A percentile compares a stretch with the other conserved stretches of the same genome.
phyloP scores from a whole-genome alignment of 345 rosid species.

The Combretum micranthum region DNA sequence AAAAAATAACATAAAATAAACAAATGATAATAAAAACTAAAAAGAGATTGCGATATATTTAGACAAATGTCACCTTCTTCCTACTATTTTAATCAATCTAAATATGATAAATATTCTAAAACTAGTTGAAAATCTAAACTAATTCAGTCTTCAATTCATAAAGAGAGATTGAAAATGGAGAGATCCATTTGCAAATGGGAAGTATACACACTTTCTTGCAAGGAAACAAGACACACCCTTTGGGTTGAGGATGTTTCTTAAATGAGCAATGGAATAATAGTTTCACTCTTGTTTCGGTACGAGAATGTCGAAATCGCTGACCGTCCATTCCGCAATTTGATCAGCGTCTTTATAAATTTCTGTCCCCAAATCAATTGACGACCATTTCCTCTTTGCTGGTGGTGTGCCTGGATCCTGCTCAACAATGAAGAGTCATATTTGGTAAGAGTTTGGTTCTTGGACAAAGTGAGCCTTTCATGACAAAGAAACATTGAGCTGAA shows the following conservation, averaged over 20 bases:
- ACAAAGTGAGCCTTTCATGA: too few relatives aligned
- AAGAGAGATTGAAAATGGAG: neutral
- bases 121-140: too few relatives aligned
- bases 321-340: conserved; percentile 53
- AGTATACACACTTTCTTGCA: neutral
- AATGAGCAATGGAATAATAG: neutral
- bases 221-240: conserved; percentile 9
- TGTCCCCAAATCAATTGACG: conserved; percentile 57
- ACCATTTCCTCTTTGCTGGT: conserved; percentile 60
- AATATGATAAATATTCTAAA: too few relatives aligned
- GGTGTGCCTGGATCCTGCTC: conserved; percentile 47
- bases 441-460: too few relatives aligned
- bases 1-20: too few relatives aligned
- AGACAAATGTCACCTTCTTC: too few relatives aligned
- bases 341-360: conserved; percentile 41
- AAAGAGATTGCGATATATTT: too few relatives aligned
- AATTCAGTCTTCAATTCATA: too few relatives aligned
- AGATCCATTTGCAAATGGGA: neutral
- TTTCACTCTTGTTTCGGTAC: conserved; percentile 18
- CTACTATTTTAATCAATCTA: too few relatives aligned
- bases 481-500: too few relatives aligned
- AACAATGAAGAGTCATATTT: conserved; percentile 1
- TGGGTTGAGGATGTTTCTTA: conserved; percentile 6
- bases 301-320: conserved; percentile 51
- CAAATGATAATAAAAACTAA: too few relatives aligned